Evolutionary conservation across 73 alveolate species (phyloP).

Genomic region (Diophrys appendiculata): DNA sequence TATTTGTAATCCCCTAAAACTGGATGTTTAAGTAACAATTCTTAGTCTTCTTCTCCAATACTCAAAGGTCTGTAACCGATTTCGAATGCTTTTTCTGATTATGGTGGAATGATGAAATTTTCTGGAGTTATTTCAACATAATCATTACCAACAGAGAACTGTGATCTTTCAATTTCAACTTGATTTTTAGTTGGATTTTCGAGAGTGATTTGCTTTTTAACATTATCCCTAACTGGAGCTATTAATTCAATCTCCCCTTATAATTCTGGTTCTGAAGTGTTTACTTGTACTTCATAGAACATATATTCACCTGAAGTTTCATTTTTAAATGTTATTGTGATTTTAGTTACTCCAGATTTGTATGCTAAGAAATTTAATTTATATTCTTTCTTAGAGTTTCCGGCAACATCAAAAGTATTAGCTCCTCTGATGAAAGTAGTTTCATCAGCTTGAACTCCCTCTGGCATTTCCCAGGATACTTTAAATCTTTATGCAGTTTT

Average conservation of each 20-base stretch:
- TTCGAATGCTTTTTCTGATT: constrained; percentile 96
- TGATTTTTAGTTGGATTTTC: constrained; percentile 93
- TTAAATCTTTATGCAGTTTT: constrained; percentile 94
- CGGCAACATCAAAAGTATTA: constrained; percentile 94
- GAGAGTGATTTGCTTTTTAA: constrained; percentile 86
- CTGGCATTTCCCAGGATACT: constrained; percentile 92
- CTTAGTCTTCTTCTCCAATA: constrained; percentile 84
- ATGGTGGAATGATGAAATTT: constrained; percentile 86
- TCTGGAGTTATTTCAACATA: constrained; percentile 91
- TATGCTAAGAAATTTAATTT: constrained; percentile 91
- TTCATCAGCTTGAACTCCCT: constrained; percentile 81
- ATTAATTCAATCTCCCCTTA: constrained; percentile 83
- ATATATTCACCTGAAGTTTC: constrained; percentile 90
- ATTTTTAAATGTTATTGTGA: constrained; percentile 93
- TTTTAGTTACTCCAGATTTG: constrained; percentile 86
- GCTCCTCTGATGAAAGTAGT: constrained; percentile 96
- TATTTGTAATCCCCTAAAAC: constrained; percentile 92
- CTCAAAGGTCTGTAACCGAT: constrained; percentile 92
- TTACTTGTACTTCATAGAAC: constrained; percentile 76
- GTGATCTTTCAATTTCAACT: constrained; percentile 80
- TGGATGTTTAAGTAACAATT: constrained; percentile 78
- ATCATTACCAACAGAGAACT: constrained; percentile 82
- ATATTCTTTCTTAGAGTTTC: constrained; percentile 92
- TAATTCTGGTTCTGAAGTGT: constrained; percentile 82
- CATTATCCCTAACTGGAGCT: constrained; percentile 93